These are phyloP conservation scores for Irpex rosettiformis DNA, from an alignment of 1,284 basidiomycete species.

Conservation along the genomic window DNA sequence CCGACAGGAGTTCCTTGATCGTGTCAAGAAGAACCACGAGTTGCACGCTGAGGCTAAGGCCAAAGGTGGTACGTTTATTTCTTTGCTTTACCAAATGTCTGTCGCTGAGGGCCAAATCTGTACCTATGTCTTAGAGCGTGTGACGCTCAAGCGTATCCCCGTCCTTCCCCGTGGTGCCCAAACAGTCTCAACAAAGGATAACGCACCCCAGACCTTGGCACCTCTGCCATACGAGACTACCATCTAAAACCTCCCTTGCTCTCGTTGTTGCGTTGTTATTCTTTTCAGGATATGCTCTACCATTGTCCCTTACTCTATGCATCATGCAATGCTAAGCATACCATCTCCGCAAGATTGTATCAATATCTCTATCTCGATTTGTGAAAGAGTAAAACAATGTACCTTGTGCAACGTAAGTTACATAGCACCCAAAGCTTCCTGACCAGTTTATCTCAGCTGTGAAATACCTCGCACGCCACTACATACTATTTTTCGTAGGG, in stretches of 20 bases:
- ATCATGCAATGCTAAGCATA: slow-evolving; percentile 29
- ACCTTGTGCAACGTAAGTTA: not conserved
- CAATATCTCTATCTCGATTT: not conserved
- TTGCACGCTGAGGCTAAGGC: slow-evolving; percentile 84
- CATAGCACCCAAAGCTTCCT: too few relatives aligned
- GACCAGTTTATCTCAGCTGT: too few relatives aligned
- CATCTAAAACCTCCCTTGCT: slow-evolving; percentile 47
- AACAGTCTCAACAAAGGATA: slow-evolving; percentile 73
- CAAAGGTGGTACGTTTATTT: slow-evolving; percentile 73
- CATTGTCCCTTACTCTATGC: slow-evolving; percentile 27
- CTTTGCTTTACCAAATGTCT: slow-evolving; percentile 3
- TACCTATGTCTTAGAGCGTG: slow-evolving; percentile 53
- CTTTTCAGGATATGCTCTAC: slow-evolving; percentile 27
- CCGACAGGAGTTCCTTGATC: slow-evolving; percentile 96
- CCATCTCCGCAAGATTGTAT: slow-evolving; percentile 27
- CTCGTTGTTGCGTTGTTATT: slow-evolving; percentile 13
- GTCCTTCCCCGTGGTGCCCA: slow-evolving; percentile 80
- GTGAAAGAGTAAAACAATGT: not conserved
- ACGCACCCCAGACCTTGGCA: slow-evolving; percentile 90
- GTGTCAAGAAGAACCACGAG: slow-evolving; percentile 91
- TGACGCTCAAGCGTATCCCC: slow-evolving; percentile 87
- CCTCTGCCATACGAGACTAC: slow-evolving; percentile 90
- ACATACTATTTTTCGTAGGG: too few relatives aligned
- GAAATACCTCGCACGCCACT: too few relatives aligned
- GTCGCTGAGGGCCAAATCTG: slow-evolving; percentile 2